Evolutionary conservation across 352 stramenopile species (phyloP), one percentile per base, ranked within the genome.

Genomic region (Globisporangium nodosum): DNA sequence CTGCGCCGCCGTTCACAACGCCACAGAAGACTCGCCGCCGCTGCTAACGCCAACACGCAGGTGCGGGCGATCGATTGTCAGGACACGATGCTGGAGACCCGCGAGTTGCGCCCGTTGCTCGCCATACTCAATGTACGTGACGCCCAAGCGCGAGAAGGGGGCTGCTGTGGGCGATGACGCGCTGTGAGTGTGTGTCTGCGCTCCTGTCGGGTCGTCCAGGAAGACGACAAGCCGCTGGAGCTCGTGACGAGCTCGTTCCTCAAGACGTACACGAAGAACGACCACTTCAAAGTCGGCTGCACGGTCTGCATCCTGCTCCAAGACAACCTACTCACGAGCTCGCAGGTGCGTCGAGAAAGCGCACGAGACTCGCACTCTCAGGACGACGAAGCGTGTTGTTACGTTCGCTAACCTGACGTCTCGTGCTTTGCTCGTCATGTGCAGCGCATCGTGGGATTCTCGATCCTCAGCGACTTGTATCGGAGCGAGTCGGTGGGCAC

Each of bases 211-310:
- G 13, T 54, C 21, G 21, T 57, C 31, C 54, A 94, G 85, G 82
- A 94, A 66, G 83, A 92, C 54, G 82, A 94, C 57, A 94, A 92
- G 69, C 76, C 82, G 43, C 56, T 94, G 42, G 85, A 94, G 56
- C 74, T 86, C 58, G 85, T 94, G 27, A 59, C 68, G 11, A 80
- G 68, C 49, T 66, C 82, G 52, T 92, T 92, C 61, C 60, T 83
- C 54, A 77, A 78, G 45, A 90, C 85, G 9, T 94, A 92, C 66
- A 90, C 77, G 49, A 94, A 94, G 67, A 94, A 90, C 56, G 85
- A 92, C 67, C 85, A 94, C 66, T 94, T 94, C 64, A 92, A 92
- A 86, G 78, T 94, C 51, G 89, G 89, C 62, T 97, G 87, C 73
- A 91, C 83, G 42, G 80, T 97, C 59, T 95, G 81, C 69, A 92